Evolutionary conservation across 345 rosid species (phyloP).

Genomic region (Anastatica hierochuntica): DNA sequence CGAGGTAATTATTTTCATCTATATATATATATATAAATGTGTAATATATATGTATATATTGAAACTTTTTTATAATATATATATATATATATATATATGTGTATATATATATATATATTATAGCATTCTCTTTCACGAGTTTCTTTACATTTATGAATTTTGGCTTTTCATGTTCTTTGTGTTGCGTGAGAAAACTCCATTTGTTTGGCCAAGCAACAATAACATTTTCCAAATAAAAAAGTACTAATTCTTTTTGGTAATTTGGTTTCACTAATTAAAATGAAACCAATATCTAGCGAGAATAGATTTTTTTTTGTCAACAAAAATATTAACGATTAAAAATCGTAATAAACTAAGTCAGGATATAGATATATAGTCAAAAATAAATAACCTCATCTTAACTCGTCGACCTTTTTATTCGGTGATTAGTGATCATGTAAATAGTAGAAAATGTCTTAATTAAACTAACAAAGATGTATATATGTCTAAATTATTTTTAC

Average conservation of each 20-base stretch:
- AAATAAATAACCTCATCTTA: no score
- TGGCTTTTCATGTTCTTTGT: constrained; percentile 22
- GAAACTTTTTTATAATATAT: constrained; percentile 1
- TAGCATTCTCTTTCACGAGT: constrained; percentile 21
- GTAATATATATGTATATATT: background rate
- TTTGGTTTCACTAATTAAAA: background rate
- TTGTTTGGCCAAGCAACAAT: background rate
- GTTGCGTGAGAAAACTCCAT: constrained; percentile 13
- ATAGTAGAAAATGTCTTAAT: no score
- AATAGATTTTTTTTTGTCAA: background rate
- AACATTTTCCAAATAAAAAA: background rate
- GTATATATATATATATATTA: background rate
- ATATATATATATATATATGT: background rate
- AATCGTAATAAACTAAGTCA: no score
- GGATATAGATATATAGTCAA: no score
- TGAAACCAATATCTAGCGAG: background rate
- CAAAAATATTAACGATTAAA: no score
- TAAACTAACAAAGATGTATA: no score
- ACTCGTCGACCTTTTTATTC: no score
- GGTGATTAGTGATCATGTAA: no score
- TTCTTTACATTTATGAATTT: constrained; percentile 1
- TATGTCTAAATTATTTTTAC: background rate
- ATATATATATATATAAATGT: background rate
- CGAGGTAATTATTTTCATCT: constrained; percentile 24
- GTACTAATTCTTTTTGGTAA: background rate